phyloP scores from a whole-genome alignment of 225 moss, liverwort and hornwort genomes.

The Polytrichum commune region DNA sequence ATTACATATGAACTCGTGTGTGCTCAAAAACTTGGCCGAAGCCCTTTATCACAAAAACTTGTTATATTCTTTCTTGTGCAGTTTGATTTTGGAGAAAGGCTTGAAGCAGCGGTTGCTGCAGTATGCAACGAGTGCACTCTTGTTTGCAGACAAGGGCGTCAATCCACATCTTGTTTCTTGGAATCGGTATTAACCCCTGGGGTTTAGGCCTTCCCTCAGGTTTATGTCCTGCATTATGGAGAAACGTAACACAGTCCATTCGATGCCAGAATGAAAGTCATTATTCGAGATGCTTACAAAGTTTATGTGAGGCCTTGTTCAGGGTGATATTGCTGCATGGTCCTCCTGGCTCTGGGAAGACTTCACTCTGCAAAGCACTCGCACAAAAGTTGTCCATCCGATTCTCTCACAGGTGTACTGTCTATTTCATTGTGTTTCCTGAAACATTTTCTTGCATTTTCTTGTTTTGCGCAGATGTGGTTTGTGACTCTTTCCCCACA shows the following conservation, averaged over 20 bases:
- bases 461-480: background rate
- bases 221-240: too few species aligned
- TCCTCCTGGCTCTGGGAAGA: conserved; percentile 45
- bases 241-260: too few species aligned
- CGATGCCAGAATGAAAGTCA: background rate
- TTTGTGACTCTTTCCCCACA: background rate
- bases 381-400: conserved; percentile 42
- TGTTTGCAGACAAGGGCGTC: conserved; percentile 39
- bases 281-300: background rate
- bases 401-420: conserved; percentile 28
- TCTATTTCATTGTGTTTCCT: background rate
- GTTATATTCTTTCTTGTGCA: conserved; percentile 3
- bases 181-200: conserved; percentile 26
- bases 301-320: background rate
- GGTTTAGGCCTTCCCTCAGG: background rate
- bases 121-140: conserved; percentile 31
- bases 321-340: conserved; percentile 45
- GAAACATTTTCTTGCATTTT: background rate
- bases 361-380: conserved; percentile 43
- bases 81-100: conserved; percentile 27
- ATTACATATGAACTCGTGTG: too few species aligned
- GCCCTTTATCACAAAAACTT: too few species aligned
- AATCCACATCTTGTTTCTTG: conserved; percentile 34
- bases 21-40: too few species aligned
- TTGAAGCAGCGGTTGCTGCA: conserved; percentile 37